Evolutionary conservation across 2,329 filamentous ascomycete species (phyloP).

Genomic region (Hymenotorrendiella dingleyae): DNA sequence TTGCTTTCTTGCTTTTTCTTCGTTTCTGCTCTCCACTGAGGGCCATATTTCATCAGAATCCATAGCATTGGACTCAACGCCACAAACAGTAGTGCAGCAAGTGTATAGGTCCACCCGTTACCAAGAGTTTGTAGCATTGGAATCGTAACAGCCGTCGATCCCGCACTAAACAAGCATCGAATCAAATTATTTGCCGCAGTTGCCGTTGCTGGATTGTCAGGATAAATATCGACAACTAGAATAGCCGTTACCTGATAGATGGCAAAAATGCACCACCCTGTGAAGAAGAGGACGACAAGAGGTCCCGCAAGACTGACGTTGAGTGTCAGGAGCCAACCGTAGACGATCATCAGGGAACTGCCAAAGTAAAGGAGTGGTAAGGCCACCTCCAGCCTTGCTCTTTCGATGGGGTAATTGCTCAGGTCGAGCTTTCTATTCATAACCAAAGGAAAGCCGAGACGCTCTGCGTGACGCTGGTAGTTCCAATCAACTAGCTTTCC

Average conservation of each 20-base stretch:
- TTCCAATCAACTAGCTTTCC: slow-evolving; percentile 58
- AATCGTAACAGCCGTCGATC: slow-evolving; percentile 52
- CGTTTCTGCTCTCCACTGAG: slow-evolving; percentile 46
- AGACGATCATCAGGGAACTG: slow-evolving; percentile 46
- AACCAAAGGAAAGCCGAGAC: slow-evolving; percentile 55
- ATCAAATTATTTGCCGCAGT: slow-evolving; percentile 60
- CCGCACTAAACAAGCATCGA: slow-evolving; percentile 54
- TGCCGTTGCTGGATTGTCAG: slow-evolving; percentile 53
- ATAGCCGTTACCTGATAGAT: slow-evolving; percentile 59
- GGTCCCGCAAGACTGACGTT: slow-evolving; percentile 48
- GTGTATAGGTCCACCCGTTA: slow-evolving; percentile 55
- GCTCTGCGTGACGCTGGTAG: slow-evolving; percentile 60
- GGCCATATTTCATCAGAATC: slow-evolving; percentile 43
- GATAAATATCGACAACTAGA: slow-evolving; percentile 58
- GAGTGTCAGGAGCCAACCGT: slow-evolving; percentile 51
- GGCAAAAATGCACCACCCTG: slow-evolving; percentile 53
- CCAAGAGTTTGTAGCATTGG: slow-evolving; percentile 52
- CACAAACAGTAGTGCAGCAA: slow-evolving; percentile 47
- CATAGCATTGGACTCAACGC: slow-evolving; percentile 43
- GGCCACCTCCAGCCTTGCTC: slow-evolving; percentile 45
- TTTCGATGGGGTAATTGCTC: slow-evolving; percentile 32
- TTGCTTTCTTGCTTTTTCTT: slow-evolving; percentile 35
- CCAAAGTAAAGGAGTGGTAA: slow-evolving; percentile 50
- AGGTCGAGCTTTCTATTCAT: slow-evolving; percentile 42
- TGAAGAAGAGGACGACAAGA: slow-evolving; percentile 49